Percentiles rank a stretch among this genome's conserved stretches.
phyloP scores from a whole-genome alignment of 306 rosid species.

The Trifolium fragiferum region DNA sequence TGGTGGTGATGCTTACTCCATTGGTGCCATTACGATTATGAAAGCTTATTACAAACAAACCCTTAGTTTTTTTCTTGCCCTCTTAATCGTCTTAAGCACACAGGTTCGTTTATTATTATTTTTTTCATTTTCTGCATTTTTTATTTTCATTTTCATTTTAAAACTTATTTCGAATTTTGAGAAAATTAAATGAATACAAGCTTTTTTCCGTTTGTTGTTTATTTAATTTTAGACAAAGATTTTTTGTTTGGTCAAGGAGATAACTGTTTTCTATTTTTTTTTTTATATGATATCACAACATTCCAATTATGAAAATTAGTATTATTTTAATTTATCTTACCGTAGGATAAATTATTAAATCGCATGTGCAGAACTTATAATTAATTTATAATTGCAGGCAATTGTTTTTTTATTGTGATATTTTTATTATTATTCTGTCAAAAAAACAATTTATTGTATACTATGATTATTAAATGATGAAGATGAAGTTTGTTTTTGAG shows the following conservation, averaged over 20 bases:
- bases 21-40: constrained; percentile 97
- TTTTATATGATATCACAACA: background rate
- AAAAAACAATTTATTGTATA: background rate
- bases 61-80: constrained; percentile 67
- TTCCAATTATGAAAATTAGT: background rate
- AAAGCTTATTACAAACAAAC: constrained; percentile 83
- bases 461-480: background rate
- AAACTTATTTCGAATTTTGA: background rate
- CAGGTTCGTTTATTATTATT: constrained; percentile 70
- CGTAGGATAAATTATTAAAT: background rate
- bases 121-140: background rate
- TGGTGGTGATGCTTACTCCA: constrained; percentile 98
- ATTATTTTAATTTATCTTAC: background rate
- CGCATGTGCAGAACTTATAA: background rate
- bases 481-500: constrained; percentile 13
- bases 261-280: background rate
- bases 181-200: background rate
- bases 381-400: constrained; percentile 10
- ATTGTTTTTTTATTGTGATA: background rate
- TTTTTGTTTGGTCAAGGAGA: background rate
- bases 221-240: no score
- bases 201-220: background rate
- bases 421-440: no score
- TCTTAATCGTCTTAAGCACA: constrained; percentile 68
- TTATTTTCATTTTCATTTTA: background rate